Evolutionary conservation across 192 early-diverging fungal genomes (phyloP), one percentile per base, ranked within the genome.

Genomic region (Paraglomus brasilianum): DNA sequence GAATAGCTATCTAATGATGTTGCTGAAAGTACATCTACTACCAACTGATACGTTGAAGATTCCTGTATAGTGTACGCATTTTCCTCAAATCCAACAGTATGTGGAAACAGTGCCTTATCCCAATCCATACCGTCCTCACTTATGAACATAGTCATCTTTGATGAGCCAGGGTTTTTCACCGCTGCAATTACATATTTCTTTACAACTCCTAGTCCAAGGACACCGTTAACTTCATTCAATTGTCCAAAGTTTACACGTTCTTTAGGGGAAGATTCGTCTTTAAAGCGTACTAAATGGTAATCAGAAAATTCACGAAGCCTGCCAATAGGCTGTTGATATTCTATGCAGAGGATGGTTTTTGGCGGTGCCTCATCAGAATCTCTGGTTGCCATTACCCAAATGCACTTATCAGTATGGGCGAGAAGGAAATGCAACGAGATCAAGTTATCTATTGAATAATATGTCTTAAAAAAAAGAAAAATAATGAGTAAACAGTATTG

Each of bases 11-110:
- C 65, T 0, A 71, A 59, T n/a, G 79, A 66, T 22, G 73, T 70
- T 4, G 75, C 66, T n/a, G 69, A 76, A 62, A 88, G 63, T 7
- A 94, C 82, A 71, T 93, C 93, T 8, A 98, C 86, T 30, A 92
- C 73, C 44, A 98, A 77, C 15, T 91, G 81, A 51, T 90, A 75
- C 6, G 81, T 66, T 8, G 87, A 83, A 5, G 94, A 95, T 71
- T 96, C 93, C 19, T 96, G 81, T 44, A 96, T 83, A 14, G 94
- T 95, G 78, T 89, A 96, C 7, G 91, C 86, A 66, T 91, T 80
- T 71, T 88, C 83, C 51, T 80, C 69, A n/a, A 76, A 56, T 8
- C 72, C 73, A 17, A 81, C 71, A 24, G 79, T 75, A 21, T 77
- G 52, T 15, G 88, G 88, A 70, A 90, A 80, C 8, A 78, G 52